Evolutionary conservation across 176 grass and related monocot species (phyloP), one percentile per base, ranked within the genome.

Genomic region (Ensete ventricosum): DNA sequence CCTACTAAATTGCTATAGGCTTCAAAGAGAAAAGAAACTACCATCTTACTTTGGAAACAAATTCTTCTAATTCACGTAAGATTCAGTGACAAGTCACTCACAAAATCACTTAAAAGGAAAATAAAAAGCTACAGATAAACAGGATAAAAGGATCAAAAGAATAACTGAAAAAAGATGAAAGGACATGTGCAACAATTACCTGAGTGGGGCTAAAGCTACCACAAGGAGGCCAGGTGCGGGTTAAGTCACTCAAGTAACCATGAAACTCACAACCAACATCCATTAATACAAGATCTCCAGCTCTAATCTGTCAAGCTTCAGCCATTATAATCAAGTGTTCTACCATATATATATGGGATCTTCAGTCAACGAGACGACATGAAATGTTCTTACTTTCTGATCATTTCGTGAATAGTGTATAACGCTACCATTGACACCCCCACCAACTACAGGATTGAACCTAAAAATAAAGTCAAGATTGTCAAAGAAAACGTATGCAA

Each of bases 391-490:
- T 91, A 99, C 95, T 77, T 73, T 89, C 64, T 81, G 82, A 82
- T 99, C 95, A 57, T 94, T 94, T 84, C 95, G 84, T 53, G 90
- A 93, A 77, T 99, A 99, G 79, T 99, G 95, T 82, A 99, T 91
- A 53, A 93, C 74, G 60, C 95, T 99, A 54, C 76, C 95, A 84
- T 94, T 99, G 49, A 76, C 86, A 54, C 90, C 95, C 77, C 84
- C 84, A 27, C 90, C 95, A 62, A 94, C 95, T 60, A 94, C 88
- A 78, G 95, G 95, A 89, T 91, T 87, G 81, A 99, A 99, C 80
- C 95, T 99, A 84, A 52, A 86, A 43, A 73, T 75, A 48, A 34
- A 84, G 48, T 67, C 50, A 77, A 10, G 14, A 66, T 7, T 13
- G 14, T 9, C 2, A 19, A 67, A 67, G 8, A 9, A 26, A 67